Base-by-base conservation (phyloP, 169 alveolate genomes). In the Cryptosporidium ryanae region DNA sequence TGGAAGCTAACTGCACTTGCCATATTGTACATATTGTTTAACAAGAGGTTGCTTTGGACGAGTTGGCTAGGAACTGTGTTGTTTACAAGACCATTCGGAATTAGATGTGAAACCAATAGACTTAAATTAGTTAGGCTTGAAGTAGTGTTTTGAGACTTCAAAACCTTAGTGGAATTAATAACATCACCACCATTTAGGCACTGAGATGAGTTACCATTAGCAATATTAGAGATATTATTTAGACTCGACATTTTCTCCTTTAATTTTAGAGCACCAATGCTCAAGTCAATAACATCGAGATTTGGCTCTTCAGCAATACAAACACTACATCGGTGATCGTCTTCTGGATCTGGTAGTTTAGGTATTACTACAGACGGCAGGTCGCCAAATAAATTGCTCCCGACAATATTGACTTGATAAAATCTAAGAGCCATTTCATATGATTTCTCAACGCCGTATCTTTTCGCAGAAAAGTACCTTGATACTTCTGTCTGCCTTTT, bases 401-500 rank as follows among this genome's bases (percentile, higher is more conserved):
- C 87, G 23, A 76, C 63, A 1, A 76, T 76, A 18, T 76, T 55
- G 5, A 76, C 64, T 17, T 76, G 87, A 59, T 76, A 76, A 31
- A 76, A 76, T 29, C 71, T 57, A 23, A 76, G 71, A 31, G 87
- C 87, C 87, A 76, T 76, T 61, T 76, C 87, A 10, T 76, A 76
- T 23, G 87, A 76, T 25, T 61, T 55, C n/a, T 76, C 87, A 34
- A 76, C 87, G 15, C 87, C 87, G 25, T 76, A 76, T n/a, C 87
- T 55, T 27, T 76, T 76, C 59, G 87, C 87, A 0, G 87, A 76
- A 38, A 76, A 76, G 15, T 76, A 76, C 48, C 87, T 55, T 8
- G 87, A 76, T 15, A 76, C 63, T 32, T 76, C 87, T 13, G 87
- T 55, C 43, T 55, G 87, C 38, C 87, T 55, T 46, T 76, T 76